Evolutionary conservation across 768 basidiomycete species (phyloP), one percentile per base, ranked within the genome.

Genomic region (Termitomyces sp.): DNA sequence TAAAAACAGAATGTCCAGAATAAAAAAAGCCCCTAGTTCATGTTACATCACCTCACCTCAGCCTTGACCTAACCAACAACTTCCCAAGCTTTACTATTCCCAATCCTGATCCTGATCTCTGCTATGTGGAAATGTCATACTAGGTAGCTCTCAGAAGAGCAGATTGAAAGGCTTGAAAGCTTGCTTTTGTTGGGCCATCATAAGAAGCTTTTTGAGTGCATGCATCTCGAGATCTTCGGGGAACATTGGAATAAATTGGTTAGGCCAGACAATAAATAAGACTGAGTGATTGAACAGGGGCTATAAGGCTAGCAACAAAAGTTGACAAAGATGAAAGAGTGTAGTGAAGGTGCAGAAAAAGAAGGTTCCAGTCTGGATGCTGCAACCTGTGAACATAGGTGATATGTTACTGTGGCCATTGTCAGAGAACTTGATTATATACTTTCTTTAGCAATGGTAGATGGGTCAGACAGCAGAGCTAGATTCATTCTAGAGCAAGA

Each of bases 211-310:
- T 70, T 84, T 87, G 71, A 83, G 85, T n/a, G 83, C 77, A 63
- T 89, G 85, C 83, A 87, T 84, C 72, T 90, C 89, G 34, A 90
- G 73, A 65, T 88, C 87, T 3, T 68, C 65, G 23, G 87, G 77
- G 0, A 75, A 54, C 62, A 86, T 71, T 1, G 85, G 80, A 45
- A 89, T 73, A 66, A 86, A 87, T 6, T 79, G 82, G 25, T 76
- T 71, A 7, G 81, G 84, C 77, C 74, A 81, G 34, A 89, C 69
- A 25, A 90, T 65, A n/a, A n/a, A n/a, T n/a, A 6, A 90, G 69
- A 1, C 89, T 89, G 6, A 85, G 78, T 2, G 84, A 84, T 66
- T 88, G 87, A 44, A 76, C 65, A 0, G 73, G 63, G 11, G 63
- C 54, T 27, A 44, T 50, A 10, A 44, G 42, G 11, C 34, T 43